phyloP scores from a whole-genome alignment of 257 asterid genomes.

The Jacaranda copaia region DNA sequence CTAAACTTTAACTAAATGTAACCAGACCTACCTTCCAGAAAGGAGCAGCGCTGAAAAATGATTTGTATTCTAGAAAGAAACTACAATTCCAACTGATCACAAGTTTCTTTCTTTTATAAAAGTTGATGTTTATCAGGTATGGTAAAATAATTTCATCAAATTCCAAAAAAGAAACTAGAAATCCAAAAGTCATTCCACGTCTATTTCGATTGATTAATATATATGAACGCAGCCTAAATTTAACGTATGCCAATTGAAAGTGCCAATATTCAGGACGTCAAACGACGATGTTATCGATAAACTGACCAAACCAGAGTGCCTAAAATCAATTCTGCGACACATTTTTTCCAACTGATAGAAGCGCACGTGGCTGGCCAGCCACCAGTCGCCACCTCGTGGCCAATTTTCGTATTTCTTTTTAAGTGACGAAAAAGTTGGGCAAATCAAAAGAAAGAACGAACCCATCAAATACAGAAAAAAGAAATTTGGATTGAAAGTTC shows the following conservation, averaged over 20 bases:
- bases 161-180: too few species aligned
- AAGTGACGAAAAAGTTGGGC: neutral
- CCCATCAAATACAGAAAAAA: neutral
- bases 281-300: neutral
- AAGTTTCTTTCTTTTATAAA: neutral
- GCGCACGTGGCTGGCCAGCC: constrained; percentile 7
- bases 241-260: neutral
- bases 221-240: constrained; percentile 6
- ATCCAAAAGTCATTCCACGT: too few species aligned
- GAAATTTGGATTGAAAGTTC: constrained; percentile 24
- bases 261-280: neutral
- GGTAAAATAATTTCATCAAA: too few species aligned
- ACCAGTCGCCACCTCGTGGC: neutral
- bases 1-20: too few species aligned
- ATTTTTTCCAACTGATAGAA: neutral
- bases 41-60: neutral
- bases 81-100: neutral
- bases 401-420: neutral
- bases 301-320: neutral
- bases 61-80: constrained; percentile 1
- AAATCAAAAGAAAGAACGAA: neutral
- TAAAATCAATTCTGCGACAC: neutral
- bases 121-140: neutral
- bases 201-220: neutral
- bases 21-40: too few species aligned